Conservation (phyloP, 257 asterid genomes). For the Mitragyna speciosa region DNA sequence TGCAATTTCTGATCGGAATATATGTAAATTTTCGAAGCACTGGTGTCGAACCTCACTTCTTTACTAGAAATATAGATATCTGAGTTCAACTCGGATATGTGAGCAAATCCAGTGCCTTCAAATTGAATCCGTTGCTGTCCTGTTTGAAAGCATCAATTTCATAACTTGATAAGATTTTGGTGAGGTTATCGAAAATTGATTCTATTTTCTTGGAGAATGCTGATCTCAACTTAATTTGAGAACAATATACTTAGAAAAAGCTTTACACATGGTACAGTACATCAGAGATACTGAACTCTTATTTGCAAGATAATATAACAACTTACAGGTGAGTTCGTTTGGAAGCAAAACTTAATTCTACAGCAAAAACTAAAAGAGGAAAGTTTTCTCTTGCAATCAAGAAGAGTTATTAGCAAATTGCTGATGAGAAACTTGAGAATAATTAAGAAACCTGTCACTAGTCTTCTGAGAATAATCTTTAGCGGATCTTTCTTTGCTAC, state of each 20-base stretch:
- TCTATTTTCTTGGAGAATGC: background rate
- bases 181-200: background rate
- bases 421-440: background rate
- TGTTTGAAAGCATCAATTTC: slow-evolving; percentile 23
- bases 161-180: background rate
- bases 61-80: slow-evolving; percentile 43
- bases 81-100: slow-evolving; percentile 38
- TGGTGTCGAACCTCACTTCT: slow-evolving; percentile 47
- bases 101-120: slow-evolving; percentile 48
- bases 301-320: background rate
- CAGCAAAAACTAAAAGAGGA: background rate
- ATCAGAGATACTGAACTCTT: too few relatives aligned
- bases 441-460: slow-evolving; percentile 19
- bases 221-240: background rate
- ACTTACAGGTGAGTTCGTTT: background rate
- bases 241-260: background rate
- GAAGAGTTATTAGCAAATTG: background rate
- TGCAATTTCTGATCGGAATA: slow-evolving; percentile 22
- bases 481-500: background rate
- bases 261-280: background rate
- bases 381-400: background rate
- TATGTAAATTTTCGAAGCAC: slow-evolving; percentile 34
- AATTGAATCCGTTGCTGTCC: slow-evolving; percentile 43
- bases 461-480: slow-evolving; percentile 16
- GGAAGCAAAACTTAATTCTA: background rate